Percentiles rank a stretch among this genome's conserved stretches.
Conservation (phyloP, 2,329 filamentous ascomycete species). For the Pseudogymnoascus sp. region DNA sequence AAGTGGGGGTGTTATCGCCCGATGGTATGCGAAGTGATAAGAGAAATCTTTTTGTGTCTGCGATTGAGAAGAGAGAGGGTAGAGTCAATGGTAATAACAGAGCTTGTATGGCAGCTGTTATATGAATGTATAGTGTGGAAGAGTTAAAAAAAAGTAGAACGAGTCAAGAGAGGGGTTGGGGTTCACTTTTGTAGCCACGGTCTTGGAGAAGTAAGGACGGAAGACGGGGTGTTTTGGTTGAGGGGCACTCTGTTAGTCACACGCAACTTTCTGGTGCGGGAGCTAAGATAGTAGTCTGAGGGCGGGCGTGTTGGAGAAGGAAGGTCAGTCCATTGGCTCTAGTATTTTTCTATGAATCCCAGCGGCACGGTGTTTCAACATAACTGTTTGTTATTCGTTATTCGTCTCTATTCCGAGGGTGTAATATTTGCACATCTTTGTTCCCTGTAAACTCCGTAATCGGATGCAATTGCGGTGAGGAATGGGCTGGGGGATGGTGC, state of each 20-base stretch:
- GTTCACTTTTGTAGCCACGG: background rate
- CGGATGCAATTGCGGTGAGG: no score
- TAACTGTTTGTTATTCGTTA: no score
- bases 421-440: background rate
- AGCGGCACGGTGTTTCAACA: background rate
- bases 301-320: background rate
- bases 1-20: constrained; percentile 6
- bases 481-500: no score
- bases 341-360: background rate
- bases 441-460: no score
- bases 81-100: background rate
- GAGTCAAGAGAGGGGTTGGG: background rate
- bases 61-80: background rate
- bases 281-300: background rate
- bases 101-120: background rate
- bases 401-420: background rate
- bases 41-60: background rate
- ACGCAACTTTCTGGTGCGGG: background rate
- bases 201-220: background rate
- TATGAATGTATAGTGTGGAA: background rate
- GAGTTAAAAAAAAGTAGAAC: background rate
- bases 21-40: background rate
- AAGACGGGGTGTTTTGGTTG: background rate
- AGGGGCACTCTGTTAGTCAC: background rate
- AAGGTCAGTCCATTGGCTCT: background rate